These are phyloP conservation scores for Fistulinella prunicolor DNA, from an alignment of 768 basidiomycete genomes.

Conservation along the genomic window DNA sequence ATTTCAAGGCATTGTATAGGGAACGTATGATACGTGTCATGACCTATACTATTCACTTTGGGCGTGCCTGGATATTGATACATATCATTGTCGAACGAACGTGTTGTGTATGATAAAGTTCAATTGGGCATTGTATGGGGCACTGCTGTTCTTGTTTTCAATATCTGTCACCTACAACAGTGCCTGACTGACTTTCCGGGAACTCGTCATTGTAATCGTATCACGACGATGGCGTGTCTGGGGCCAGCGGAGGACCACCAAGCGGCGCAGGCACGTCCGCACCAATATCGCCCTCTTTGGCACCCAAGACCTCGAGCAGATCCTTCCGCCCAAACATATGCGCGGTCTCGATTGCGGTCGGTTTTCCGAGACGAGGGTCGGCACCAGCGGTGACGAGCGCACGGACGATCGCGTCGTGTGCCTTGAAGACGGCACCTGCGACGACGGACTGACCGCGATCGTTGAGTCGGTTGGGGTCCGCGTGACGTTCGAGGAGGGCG, in stretches of 20 bases:
- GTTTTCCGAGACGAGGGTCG: conserved; percentile 61
- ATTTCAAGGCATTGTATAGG: background rate
- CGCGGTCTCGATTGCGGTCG: conserved; percentile 67
- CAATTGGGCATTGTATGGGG: background rate
- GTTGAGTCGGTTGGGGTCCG: conserved; percentile 67
- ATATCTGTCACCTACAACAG: too few species aligned
- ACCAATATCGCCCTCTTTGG: conserved; percentile 49
- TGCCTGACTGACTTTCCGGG: too few species aligned
- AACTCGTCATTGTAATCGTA: too few species aligned
- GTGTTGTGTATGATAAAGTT: background rate
- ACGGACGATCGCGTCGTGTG: conserved; percentile 59
- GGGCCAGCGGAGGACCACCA: conserved; percentile 7
- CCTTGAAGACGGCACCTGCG: conserved; percentile 78
- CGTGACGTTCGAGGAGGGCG: conserved; percentile 53
- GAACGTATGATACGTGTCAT: background rate
- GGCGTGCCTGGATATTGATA: background rate
- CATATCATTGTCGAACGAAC: too few species aligned
- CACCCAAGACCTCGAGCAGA: conserved; percentile 55
- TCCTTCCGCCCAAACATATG: conserved; percentile 63
- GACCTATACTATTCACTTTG: background rate
- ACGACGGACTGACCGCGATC: conserved; percentile 71
- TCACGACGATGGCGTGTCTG: background rate
- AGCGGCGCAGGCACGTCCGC: conserved; percentile 30
- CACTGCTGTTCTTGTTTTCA: too few species aligned
- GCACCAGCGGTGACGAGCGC: conserved; percentile 50